Conservation (phyloP, 176 grass and related monocot species). For the Alopecurus myosuroides region DNA sequence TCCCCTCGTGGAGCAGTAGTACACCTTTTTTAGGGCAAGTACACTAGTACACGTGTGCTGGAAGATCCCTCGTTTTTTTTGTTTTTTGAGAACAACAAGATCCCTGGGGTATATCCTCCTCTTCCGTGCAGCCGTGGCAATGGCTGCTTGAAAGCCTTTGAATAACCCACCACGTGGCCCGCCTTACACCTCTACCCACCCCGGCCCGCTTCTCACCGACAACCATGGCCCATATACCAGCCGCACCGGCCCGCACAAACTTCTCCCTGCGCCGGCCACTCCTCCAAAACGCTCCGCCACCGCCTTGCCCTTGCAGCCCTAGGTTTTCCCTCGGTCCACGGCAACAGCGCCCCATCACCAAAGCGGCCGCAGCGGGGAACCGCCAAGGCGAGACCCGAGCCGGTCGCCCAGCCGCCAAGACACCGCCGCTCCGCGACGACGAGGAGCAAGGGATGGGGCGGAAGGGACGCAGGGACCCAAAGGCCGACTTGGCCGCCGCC, state of each 20-base stretch:
- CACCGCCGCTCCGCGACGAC: neutral
- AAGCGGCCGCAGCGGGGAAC: slow-evolving; percentile 1
- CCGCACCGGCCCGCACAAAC: neutral
- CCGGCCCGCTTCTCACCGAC: neutral
- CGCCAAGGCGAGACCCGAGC: neutral
- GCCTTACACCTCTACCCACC: neutral
- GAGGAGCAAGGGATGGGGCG: slow-evolving; percentile 29
- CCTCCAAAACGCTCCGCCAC: neutral
- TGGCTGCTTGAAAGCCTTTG: neutral
- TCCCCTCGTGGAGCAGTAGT: no score
- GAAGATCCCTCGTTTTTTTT: no score
- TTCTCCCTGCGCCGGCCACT: neutral
- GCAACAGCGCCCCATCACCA: neutral
- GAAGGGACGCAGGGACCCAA: slow-evolving; percentile 26
- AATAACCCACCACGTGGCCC: neutral
- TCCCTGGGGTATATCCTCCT: neutral
- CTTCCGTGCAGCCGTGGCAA: neutral
- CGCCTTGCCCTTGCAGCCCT: slow-evolving; percentile 33
- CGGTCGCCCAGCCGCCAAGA: neutral
- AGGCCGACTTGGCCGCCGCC: neutral
- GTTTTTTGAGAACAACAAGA: no score
- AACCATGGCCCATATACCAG: slow-evolving; percentile 6
- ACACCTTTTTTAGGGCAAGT: no score
- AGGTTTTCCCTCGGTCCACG: slow-evolving; percentile 36
- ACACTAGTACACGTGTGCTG: no score